A percentile compares a stretch with the other conserved stretches of the same genome.
Evolutionary conservation across 768 basidiomycete genomes (phyloP).

Genomic region (Cubamyces lactineus): DNA sequence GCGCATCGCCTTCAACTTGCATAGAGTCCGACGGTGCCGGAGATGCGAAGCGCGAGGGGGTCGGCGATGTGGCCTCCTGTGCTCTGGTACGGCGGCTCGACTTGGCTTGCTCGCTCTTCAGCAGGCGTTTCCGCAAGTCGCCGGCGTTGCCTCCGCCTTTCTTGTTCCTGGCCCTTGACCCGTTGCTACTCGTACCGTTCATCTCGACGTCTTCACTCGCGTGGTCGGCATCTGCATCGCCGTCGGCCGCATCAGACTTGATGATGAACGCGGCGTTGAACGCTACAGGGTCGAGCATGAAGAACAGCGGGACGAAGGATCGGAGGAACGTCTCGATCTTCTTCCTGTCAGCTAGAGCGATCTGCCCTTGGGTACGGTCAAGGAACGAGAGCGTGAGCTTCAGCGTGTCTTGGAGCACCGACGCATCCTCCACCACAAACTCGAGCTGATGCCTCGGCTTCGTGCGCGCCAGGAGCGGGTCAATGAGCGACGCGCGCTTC

Average conservation of each 20-base stretch:
- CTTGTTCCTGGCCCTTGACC: slow-evolving; percentile 42
- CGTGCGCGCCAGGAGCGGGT: slow-evolving; percentile 58
- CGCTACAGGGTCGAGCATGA: slow-evolving; percentile 64
- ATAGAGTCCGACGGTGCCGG: slow-evolving; percentile 54
- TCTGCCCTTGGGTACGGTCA: slow-evolving; percentile 82
- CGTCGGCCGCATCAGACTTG: slow-evolving; percentile 56
- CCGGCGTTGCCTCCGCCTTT: slow-evolving; percentile 40
- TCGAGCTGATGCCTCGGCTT: slow-evolving; percentile 79
- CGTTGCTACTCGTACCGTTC: slow-evolving; percentile 32
- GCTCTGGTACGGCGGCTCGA: slow-evolving; percentile 64
- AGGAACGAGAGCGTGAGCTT: slow-evolving; percentile 90
- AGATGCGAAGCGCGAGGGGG: slow-evolving; percentile 63
- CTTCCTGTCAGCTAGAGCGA: slow-evolving; percentile 71
- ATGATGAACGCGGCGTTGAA: slow-evolving; percentile 74
- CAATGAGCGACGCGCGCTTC: slow-evolving; percentile 63
- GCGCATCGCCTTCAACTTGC: slow-evolving; percentile 38
- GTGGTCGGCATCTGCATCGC: slow-evolving; percentile 52
- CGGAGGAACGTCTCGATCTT: slow-evolving; percentile 84
- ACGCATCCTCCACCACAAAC: slow-evolving; percentile 72
- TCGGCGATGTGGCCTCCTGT: slow-evolving; percentile 55
- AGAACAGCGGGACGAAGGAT: slow-evolving; percentile 37
- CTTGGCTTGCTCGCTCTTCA: slow-evolving; percentile 86
- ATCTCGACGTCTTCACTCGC: slow-evolving; percentile 44
- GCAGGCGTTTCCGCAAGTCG: slow-evolving; percentile 76
- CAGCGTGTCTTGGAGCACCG: slow-evolving; percentile 82